A percentile compares a stretch with the other conserved stretches of the same genome.
Conservation (phyloP, 2,329 filamentous ascomycete genomes). For the Colletotrichum lupini region DNA sequence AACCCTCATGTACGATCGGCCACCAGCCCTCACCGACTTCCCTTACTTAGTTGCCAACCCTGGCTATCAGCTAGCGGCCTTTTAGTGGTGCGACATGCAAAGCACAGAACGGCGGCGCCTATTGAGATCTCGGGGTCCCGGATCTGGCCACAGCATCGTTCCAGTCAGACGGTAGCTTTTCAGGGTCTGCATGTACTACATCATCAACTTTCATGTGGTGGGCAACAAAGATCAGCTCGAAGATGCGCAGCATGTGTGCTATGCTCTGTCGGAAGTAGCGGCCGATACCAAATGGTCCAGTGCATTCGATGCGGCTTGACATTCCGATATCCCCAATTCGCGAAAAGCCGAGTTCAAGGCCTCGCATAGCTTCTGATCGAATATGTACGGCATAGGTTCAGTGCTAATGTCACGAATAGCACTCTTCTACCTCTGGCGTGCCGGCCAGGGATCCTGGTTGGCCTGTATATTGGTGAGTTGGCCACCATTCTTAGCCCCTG, state of each 20-base stretch:
- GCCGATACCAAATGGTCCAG: neutral
- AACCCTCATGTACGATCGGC: neutral
- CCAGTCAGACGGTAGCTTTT: constrained; percentile 23
- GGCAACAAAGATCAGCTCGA: neutral
- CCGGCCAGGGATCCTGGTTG: neutral
- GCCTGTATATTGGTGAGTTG: neutral
- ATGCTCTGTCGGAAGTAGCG: neutral
- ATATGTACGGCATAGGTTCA: neutral
- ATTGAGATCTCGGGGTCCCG: constrained; percentile 4
- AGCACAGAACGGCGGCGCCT: neutral
- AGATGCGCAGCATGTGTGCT: neutral
- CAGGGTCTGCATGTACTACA: constrained; percentile 9
- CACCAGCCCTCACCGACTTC: constrained; percentile 4
- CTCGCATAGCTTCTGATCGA: neutral
- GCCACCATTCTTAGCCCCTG: neutral
- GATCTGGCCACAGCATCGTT: constrained; percentile 30
- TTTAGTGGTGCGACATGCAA: constrained; percentile 13
- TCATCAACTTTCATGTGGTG: neutral
- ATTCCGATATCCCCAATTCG: neutral
- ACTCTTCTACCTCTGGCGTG: neutral
- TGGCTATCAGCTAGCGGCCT: neutral
- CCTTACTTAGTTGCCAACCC: neutral
- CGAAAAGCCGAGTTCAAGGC: neutral
- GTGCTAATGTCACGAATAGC: neutral
- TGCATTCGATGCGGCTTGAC: neutral